Percentiles rank a stretch among this genome's conserved stretches.
Conservation (phyloP, 2,329 filamentous ascomycete genomes). For the Stagonosporopsis rhizophila region DNA sequence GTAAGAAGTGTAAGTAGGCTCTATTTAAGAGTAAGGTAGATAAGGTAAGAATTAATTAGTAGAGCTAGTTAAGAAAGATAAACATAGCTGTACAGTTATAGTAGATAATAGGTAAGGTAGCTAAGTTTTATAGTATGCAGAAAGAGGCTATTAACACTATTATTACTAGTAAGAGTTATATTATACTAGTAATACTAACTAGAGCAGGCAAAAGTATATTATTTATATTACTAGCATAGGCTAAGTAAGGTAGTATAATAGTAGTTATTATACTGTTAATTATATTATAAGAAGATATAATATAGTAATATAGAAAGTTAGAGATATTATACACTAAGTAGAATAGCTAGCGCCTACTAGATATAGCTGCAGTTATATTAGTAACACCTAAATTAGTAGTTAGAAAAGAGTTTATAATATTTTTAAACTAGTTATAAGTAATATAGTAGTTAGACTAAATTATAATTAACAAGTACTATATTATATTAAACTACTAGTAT, state of each 20-base stretch:
- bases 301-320: conserved; percentile 18
- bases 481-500: conserved; percentile 26
- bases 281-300: conserved; percentile 30
- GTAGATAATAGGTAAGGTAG: conserved; percentile 19
- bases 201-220: conserved; percentile 37
- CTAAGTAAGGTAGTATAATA: conserved; percentile 20
- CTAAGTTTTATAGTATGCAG: conserved; percentile 26
- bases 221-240: conserved; percentile 36
- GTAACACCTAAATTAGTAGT: conserved; percentile 34
- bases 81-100: conserved; percentile 17
- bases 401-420: conserved; percentile 26
- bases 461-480: conserved; percentile 29
- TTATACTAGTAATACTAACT: conserved; percentile 12
- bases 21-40: not conserved
- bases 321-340: conserved; percentile 25
- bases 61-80: conserved; percentile 12
- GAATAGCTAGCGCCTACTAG: conserved; percentile 21
- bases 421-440: conserved; percentile 25
- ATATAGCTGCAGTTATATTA: conserved; percentile 28
- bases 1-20: not conserved
- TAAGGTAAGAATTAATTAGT: conserved; percentile 6
- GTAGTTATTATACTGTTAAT: conserved; percentile 34
- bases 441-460: conserved; percentile 27
- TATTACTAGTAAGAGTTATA: conserved; percentile 22
- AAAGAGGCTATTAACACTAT: conserved; percentile 29